Evolutionary conservation across 208 protist genomes (phyloP), one percentile per base, ranked within the genome.

Genomic region (Naegleria gruberi): DNA sequence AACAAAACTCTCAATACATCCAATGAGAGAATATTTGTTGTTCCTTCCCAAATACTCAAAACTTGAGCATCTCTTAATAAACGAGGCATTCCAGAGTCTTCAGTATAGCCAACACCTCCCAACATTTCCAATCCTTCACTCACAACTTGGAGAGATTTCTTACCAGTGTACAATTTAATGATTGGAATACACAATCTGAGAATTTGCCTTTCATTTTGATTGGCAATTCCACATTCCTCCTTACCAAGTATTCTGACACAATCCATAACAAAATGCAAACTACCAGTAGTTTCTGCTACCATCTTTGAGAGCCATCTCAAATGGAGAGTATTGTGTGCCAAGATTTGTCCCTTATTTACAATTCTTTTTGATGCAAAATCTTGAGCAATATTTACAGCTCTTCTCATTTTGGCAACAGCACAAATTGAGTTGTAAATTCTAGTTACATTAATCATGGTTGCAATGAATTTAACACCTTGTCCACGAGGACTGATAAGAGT

Each of bases 71-170:
- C 88, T 55, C 92, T 83, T 4, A 91, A 90, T 3, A 92, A 37
- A 73, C 45, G 42, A 77, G 92, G 92, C 17, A 93, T 89, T 82
- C 88, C 88, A 8, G 89, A 89, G 83, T 92, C 90, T 19, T 93
- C 92, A 83, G 92, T 93, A 86, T 92, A 93, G 23, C 92, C 92
- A 37, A 83, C 65, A 23, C 92, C 92, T 73, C 92, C 92, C 0
- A 93, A 51, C 46, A 41, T 87, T 73, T 93, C 92, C 5, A 93
- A 82, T 37, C n/a, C 89, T 40, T 93, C 90, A n/a, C 51, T 86
- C 26, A 89, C 0, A 0, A 92, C 89, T 4, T 12, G 30, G 65
- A 93, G 44, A 51, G 84, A 74, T 42, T 89, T 47, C 82, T 93
- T 93, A 10, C 55, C 86, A 34, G 90, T 91, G 23, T 89, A 93